Percentiles rank a stretch among this genome's conserved stretches.
Evolutionary conservation across 371 early-diverging fungal genomes (phyloP).

Genomic region (Sporodiniella umbellata): DNA sequence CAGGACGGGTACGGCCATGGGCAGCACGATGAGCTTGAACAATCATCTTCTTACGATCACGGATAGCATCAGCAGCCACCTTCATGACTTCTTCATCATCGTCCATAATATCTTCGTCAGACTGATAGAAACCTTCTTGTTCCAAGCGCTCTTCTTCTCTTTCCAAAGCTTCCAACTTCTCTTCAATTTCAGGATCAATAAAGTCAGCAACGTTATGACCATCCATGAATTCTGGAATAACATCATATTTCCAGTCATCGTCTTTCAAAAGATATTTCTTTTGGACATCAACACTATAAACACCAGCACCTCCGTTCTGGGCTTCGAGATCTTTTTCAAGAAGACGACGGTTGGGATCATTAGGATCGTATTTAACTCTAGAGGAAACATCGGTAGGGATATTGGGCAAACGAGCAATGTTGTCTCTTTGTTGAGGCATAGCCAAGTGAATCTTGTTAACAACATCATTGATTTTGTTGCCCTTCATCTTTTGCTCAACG

Average conservation of each 20-base stretch:
- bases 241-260: slow-evolving; percentile 97
- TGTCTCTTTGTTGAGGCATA: slow-evolving; percentile 84
- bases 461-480: slow-evolving; percentile 87
- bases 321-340: slow-evolving; percentile 90
- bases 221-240: slow-evolving; percentile 99
- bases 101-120: slow-evolving; percentile 70
- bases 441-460: slow-evolving; percentile 95
- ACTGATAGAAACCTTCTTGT: slow-evolving; percentile 92
- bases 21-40: slow-evolving; percentile 66
- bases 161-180: slow-evolving; percentile 93
- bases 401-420: slow-evolving; percentile 75
- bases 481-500: slow-evolving; percentile 94
- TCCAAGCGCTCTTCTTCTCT: slow-evolving; percentile 94
- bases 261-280: slow-evolving; percentile 81
- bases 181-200: slow-evolving; percentile 97
- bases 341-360: slow-evolving; percentile 80
- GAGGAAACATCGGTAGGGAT: slow-evolving; percentile 78
- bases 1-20: slow-evolving; percentile 67
- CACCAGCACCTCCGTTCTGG: slow-evolving; percentile 94
- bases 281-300: slow-evolving; percentile 91
- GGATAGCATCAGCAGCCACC: slow-evolving; percentile 77
- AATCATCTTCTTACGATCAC: slow-evolving; percentile 82
- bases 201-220: slow-evolving; percentile 99
- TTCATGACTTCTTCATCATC: slow-evolving; percentile 77
- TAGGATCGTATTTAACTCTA: slow-evolving; percentile 72